Evolutionary conservation across 805 yeast species (phyloP), one percentile per base, ranked within the genome.

Genomic region (Pichia exigua): DNA sequence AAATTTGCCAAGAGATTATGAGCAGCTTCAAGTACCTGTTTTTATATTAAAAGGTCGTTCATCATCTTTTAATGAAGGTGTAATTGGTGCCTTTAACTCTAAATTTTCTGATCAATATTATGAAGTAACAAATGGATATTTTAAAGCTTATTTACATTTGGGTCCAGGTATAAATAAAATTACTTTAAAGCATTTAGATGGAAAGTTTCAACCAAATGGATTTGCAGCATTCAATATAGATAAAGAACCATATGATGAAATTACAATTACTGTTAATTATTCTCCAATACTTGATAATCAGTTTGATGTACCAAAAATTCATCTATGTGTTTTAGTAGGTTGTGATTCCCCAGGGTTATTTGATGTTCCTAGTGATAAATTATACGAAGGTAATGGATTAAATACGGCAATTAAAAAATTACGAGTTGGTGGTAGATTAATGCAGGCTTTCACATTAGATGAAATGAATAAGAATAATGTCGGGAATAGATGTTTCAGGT

Each of bases 401-500:
- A 82, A 82, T n/a, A 64, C 82, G 6, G 96, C 96, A 1, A 70
- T 86, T 20, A 73, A 72, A 57, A 88, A 88, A 63, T 64, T 92
- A 57, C 79, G 94, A 59, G 79, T 89, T 54, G 96, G 87, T 4
- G 95, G 86, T 5, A 75, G 96, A 59, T 66, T 91, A 66, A 87
- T 88, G 95, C 92, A 88, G 60, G 95, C 96, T 0, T 90, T 78
- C 65, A 91, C 97, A 0, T 82, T 81, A 59, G 97, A 91, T 59
- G 96, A 90, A 63, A 88, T 92, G 95, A 66, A 81, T 49, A 71
- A 83, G 41, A 76, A 79, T 45, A 91, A 94, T 0, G 78, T 87
- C 62, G 95, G 96, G 12, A 78, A 82, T 57, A 72, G 97, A 54
- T 74, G 86, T 4, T 89, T 89, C 67, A 79, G 80, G 54, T 85